Base-by-base conservation (phyloP, 768 basidiomycete genomes). In the Leucosporidium yakuticum region DNA sequence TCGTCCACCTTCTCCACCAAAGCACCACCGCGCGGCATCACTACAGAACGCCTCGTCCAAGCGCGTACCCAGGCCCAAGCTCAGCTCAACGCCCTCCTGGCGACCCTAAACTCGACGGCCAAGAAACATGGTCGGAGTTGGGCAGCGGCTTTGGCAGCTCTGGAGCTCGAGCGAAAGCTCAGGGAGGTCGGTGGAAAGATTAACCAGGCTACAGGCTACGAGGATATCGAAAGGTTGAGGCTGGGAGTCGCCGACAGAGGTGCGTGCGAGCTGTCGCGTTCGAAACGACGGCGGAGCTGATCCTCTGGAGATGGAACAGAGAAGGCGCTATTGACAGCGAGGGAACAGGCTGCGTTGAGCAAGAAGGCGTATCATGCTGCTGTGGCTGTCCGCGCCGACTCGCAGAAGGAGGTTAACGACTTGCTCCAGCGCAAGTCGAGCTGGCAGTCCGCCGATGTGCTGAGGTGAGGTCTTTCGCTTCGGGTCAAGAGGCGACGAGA, bases 371-470 rank as follows among this genome's bases (percentile, higher is more conserved):
- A 94, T 75, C 89, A 90, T 65, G 79, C 83, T 64, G 90, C 93
- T 0, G 89, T 94, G n/a, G 77, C 83, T 17, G 82, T 85, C 73
- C 88, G 94, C 8, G 87, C 91, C 14, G 83, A 86, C 54, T 91
- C 91, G 6, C 95, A 99, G 77, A 86, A 90, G n/a, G 89, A 95
- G 78, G 91, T 96, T 62, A 98, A 97, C 79, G 90, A 94, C 77
- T 85, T 99, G 4, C 81, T 98, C 21, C 89, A 92, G 77, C 90
- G 96, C 67, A 98, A 98, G 81, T 88, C 88, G 1, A 81, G 79
- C n/a, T 99, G 96, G 96, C 86, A 83, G n/a, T 90, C 91, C 74
- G 76, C 81, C 66, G 96, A 98, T 78, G 90, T 99, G 54, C 79
- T 83, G 48, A 83, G 71, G 69, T 67, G 7, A 14, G 44, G 17